Evolutionary conservation across 1,139 yeast genomes (phyloP).

Genomic region (Yamadazyma songkhlaensis): DNA sequence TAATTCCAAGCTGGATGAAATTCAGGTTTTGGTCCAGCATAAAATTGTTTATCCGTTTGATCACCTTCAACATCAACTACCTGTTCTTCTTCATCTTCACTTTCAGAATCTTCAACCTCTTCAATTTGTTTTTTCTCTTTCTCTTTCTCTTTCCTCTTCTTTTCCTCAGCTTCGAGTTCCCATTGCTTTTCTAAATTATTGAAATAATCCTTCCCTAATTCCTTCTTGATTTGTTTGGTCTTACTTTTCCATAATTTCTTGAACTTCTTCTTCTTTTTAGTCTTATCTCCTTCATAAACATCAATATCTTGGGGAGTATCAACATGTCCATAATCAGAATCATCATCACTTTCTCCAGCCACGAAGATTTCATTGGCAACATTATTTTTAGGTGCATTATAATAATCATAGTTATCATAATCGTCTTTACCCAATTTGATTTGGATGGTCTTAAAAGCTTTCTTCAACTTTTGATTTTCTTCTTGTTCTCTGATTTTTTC

Average conservation of each 20-base stretch:
- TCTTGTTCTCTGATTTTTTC: constrained; percentile 18
- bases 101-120: constrained; percentile 5
- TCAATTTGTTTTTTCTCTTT: constrained; percentile 6
- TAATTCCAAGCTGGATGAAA: constrained; percentile 40
- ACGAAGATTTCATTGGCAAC: constrained; percentile 8
- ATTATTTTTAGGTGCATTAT: constrained; percentile 11
- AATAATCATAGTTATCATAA: constrained; percentile 38
- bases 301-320: constrained; percentile 7
- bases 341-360: constrained; percentile 17
- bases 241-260: constrained; percentile 24
- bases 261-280: constrained; percentile 26
- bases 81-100: constrained; percentile 10
- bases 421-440: constrained; percentile 31
- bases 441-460: constrained; percentile 29
- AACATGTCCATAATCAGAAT: constrained; percentile 16
- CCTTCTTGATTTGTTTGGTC: constrained; percentile 27
- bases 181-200: constrained; percentile 25
- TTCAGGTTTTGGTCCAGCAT: constrained; percentile 25
- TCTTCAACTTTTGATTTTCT: constrained; percentile 22
- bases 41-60: constrained; percentile 7
- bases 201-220: constrained; percentile 30
- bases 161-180: constrained; percentile 17
- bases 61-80: no score
- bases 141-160: constrained; percentile 13
- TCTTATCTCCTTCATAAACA: constrained; percentile 11